phyloP scores from a whole-genome alignment of 2,329 filamentous ascomycete genomes.

The Venturia oleaginea region DNA sequence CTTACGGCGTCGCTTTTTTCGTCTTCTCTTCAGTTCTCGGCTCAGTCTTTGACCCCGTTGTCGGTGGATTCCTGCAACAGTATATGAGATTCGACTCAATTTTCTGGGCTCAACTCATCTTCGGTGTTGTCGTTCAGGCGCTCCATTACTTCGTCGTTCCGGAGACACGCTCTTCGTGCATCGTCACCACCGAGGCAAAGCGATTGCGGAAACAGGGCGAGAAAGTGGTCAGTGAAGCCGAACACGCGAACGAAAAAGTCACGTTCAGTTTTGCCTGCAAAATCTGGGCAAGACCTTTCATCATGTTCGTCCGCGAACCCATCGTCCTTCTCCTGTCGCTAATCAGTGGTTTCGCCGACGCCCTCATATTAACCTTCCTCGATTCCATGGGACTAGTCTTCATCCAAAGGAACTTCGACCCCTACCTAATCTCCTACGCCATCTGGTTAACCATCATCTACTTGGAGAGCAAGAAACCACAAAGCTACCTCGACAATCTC shows the following conservation, averaged over 20 bases:
- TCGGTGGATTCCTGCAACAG: constrained; percentile 44
- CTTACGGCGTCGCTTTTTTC: constrained; percentile 52
- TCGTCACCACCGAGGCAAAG: constrained; percentile 71
- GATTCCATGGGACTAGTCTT: constrained; percentile 62
- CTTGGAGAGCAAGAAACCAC: constrained; percentile 38
- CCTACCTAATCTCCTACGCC: constrained; percentile 45
- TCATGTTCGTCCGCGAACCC: constrained; percentile 64
- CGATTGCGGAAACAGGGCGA: constrained; percentile 54
- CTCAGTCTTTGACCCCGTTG: constrained; percentile 45
- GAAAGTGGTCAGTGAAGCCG: constrained; percentile 64
- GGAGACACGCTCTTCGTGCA: constrained; percentile 63
- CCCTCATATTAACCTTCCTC: constrained; percentile 69
- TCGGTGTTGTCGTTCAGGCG: constrained; percentile 58
- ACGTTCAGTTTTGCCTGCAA: constrained; percentile 34
- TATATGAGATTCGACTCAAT: constrained; percentile 55
- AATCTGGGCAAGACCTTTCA: constrained; percentile 57
- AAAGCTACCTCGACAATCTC: constrained; percentile 32
- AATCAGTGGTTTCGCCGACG: constrained; percentile 63
- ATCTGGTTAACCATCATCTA: constrained; percentile 51
- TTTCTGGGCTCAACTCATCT: constrained; percentile 77
- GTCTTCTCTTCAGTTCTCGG: constrained; percentile 49
- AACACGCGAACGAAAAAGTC: constrained; percentile 34
- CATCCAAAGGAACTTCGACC: constrained; percentile 54
- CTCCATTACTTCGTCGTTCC: constrained; percentile 60
- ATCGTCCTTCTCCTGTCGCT: constrained; percentile 63